Base-by-base conservation (phyloP, 768 basidiomycete genomes). In the Hygrocybe punicea region DNA sequence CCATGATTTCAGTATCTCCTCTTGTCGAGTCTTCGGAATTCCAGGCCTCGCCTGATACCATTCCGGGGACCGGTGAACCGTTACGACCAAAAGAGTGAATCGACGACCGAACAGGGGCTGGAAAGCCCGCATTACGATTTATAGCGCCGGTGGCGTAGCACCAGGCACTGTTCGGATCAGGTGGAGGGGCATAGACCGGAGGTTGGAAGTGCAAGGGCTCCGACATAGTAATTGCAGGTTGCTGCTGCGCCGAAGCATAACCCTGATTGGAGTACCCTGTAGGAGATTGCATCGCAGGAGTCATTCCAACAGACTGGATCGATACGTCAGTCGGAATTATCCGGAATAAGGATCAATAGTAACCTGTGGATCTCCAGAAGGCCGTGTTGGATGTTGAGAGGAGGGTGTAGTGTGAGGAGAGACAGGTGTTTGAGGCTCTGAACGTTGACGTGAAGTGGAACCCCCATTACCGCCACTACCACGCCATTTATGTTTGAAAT, bases 131-230 rank as follows among this genome's bases (percentile, higher is more conserved):
- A 68, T 68, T 83, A 62, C 74, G 82, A 65, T 77, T 76, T 55
- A 76, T 60, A 58, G 69, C 56, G 57, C 79, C 67, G 57, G 78
- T 53, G 37, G 66, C 60, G 64, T 87, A 88, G 7, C 74, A 80
- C 86, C 87, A 89, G 36, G 78, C 67, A 25, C 82, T 73, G 10
- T 79, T 61, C 34, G 78, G 71, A 55, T 80, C 77, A 34, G 80
- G 65, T 25, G 81, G 63, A 47, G 72, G 64, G 51, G 77, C 78
- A 62, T 80, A 76, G 6, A 74, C 64, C 17, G 78, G 60, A 42
- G 72, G 70, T 58, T 79, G 62, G 63, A 78, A 84, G 39, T 63
- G 60, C 59, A 75, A 69, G 54, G 72, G 62, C 47, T 80, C 81
- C 46, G 77, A 53, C 51, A 72, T 66, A 16, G 49, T n/a, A n/a